A percentile compares a stretch with the other conserved stretches of the same genome.
Evolutionary conservation across 495 filamentous ascomycete species (phyloP).

Genomic region (Aspergillus hancockii): DNA sequence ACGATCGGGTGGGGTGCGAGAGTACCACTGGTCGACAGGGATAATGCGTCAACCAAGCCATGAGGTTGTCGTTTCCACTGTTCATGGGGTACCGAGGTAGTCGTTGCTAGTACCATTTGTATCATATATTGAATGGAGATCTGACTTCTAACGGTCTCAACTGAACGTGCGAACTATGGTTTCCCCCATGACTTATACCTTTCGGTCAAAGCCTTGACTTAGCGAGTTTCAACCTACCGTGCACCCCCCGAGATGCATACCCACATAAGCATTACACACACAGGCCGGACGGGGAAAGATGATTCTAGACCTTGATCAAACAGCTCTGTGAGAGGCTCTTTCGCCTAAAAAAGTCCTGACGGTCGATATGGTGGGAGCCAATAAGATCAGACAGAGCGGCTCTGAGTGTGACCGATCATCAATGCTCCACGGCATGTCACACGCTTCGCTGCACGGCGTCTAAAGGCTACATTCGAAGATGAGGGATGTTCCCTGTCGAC

Average conservation of each 20-base stretch:
- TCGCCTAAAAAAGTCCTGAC: not conserved
- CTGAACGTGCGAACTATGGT: not conserved
- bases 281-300: not conserved
- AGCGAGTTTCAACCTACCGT: not conserved
- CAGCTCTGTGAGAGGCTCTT: conserved; percentile 3
- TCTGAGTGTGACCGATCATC: conserved; percentile 1
- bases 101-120: not conserved
- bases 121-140: not conserved
- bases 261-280: not conserved
- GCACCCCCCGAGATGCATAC: not conserved
- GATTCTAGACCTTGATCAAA: not conserved
- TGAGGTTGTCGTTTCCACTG: not conserved
- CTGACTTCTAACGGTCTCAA: not conserved
- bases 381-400: not conserved
- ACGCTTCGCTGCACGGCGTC: conserved; percentile 2
- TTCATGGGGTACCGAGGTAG: not conserved
- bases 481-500: not conserved
- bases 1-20: not conserved
- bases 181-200: not conserved
- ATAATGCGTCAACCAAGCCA: not conserved
- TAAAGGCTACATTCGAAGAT: not conserved
- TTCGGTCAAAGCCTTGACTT: not conserved
- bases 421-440: not conserved
- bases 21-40: not conserved
- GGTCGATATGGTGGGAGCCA: not conserved